Conservation (phyloP, 2,329 filamentous ascomycete genomes). For the Fusarium floridanum region DNA sequence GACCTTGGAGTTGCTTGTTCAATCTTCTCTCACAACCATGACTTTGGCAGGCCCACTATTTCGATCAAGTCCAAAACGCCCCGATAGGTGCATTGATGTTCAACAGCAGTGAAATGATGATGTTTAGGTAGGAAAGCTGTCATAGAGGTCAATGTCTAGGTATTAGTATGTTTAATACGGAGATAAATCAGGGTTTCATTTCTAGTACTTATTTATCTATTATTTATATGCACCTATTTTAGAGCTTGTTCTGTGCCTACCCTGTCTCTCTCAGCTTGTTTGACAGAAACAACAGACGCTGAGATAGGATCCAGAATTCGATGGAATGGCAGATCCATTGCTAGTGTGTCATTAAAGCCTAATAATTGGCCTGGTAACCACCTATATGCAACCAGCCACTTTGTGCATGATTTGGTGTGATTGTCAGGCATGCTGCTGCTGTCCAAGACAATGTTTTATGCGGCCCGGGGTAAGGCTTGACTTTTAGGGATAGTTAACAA, state of each 20-base stretch:
- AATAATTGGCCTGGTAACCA: neutral
- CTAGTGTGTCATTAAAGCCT: neutral
- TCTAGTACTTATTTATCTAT: neutral
- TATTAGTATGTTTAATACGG: neutral
- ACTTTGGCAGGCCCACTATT: slow-evolving; percentile 35
- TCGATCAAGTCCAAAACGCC: slow-evolving; percentile 6
- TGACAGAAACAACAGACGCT: neutral
- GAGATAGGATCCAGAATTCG: neutral
- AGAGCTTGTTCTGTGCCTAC: neutral
- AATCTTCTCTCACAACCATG: slow-evolving; percentile 1
- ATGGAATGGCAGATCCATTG: neutral
- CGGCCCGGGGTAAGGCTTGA: neutral
- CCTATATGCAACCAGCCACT: neutral
- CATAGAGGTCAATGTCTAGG: neutral
- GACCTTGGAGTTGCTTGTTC: neutral
- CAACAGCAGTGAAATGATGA: neutral
- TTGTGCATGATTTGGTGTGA: neutral
- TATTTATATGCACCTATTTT: neutral
- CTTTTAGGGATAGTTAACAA: neutral
- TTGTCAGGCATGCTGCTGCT: neutral
- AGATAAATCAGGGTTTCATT: no score
- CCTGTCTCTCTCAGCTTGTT: neutral
- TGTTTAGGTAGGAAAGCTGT: neutral
- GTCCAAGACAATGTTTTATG: slow-evolving; percentile 21
- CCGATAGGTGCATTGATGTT: slow-evolving; percentile 27